phyloP scores from a whole-genome alignment of 345 rosid species.

The Aethionema arabicum region DNA sequence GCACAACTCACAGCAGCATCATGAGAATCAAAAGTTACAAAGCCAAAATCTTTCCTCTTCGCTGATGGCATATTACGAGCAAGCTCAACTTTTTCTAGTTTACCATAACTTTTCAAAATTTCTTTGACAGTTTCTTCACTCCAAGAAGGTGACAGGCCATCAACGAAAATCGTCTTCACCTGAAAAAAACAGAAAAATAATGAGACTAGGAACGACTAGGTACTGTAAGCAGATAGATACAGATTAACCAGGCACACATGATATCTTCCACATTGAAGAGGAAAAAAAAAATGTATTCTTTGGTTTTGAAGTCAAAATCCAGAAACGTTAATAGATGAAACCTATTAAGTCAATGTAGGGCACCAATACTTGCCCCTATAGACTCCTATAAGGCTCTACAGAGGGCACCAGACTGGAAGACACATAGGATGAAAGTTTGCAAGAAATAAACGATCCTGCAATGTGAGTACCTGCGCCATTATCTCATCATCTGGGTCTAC shows the following conservation, averaged over 20 bases:
- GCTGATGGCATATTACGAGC: slow-evolving; percentile 98
- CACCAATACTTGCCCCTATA: slow-evolving; percentile 7
- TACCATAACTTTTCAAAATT: slow-evolving; percentile 69
- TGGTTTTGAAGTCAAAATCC: slow-evolving; percentile 17
- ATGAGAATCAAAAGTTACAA: slow-evolving; percentile 89
- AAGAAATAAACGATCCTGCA: slow-evolving; percentile 32
- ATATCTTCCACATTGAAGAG: slow-evolving; percentile 25
- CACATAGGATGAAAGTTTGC: slow-evolving; percentile 19
- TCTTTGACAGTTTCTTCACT: slow-evolving; percentile 82
- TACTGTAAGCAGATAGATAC: slow-evolving; percentile 17
- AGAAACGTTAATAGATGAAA: slow-evolving; percentile 2
- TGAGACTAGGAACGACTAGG: slow-evolving; percentile 14
- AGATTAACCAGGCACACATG: slow-evolving; percentile 6
- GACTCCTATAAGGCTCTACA: slow-evolving; percentile 28
- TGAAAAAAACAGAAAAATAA: slow-evolving; percentile 37
- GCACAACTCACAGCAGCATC: slow-evolving; percentile 93
- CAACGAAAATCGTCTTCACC: slow-evolving; percentile 93
- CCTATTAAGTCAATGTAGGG: slow-evolving; percentile 10
- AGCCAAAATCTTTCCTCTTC: slow-evolving; percentile 94
- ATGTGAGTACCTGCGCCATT: slow-evolving; percentile 86
- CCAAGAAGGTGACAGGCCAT: slow-evolving; percentile 91
- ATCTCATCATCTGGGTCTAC: slow-evolving; percentile 92
- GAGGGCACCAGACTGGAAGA: slow-evolving; percentile 22
- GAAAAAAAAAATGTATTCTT: slow-evolving; percentile 6
- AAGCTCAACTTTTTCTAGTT: slow-evolving; percentile 89